Evolutionary conservation across 306 rosid genomes (phyloP), one percentile per base, ranked within the genome.

Genomic region (Cicer pinnatifidum): DNA sequence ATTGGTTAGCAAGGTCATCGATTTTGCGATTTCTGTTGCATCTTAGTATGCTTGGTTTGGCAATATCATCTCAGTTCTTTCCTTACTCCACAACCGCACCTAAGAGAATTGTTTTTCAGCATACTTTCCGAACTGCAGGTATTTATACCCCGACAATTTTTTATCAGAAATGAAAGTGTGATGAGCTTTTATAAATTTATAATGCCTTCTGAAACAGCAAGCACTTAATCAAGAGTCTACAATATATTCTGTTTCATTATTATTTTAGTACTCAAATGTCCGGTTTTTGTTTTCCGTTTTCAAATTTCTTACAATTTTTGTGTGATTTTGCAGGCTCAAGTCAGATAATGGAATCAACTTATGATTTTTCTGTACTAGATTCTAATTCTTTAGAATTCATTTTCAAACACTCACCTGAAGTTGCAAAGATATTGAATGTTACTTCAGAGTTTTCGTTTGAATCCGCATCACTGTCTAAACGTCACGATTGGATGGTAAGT

Each of bases 331-430:
- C 91, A 95, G 99, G 84, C 79, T 69, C 85, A 48, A 87, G 86
- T 81, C 87, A 61, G 78, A 78, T 91, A 69, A 68, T 84, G 72
- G 91, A 95, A 58, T 84, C 99, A 75, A 91, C 87, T 46, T 95
- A 85, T 76, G 97, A 95, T 65, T 80, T 95, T 44, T 82, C 97
- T 74, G 97, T 95, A 17, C 85, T 87, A 79, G 99, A 95, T 87
- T 91, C 99, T 85, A 95, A 95, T 86, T 91, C 97, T 9, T 84
- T 95, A 69, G 85, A 7, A 73, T 95, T 95, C 83, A 79, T 95
- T 76, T 90, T 89, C 85, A 88, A 90, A 72, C 68, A 95, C 72
- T 91, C 89, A 53, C 97, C 99, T 47, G 88, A 90, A 53, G 91
- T 89, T 83, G 97, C 97, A 75, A 86, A 84, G 68, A 89, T 86